Conservation (phyloP, 306 rosid genomes). For the Neltuma alba region DNA sequence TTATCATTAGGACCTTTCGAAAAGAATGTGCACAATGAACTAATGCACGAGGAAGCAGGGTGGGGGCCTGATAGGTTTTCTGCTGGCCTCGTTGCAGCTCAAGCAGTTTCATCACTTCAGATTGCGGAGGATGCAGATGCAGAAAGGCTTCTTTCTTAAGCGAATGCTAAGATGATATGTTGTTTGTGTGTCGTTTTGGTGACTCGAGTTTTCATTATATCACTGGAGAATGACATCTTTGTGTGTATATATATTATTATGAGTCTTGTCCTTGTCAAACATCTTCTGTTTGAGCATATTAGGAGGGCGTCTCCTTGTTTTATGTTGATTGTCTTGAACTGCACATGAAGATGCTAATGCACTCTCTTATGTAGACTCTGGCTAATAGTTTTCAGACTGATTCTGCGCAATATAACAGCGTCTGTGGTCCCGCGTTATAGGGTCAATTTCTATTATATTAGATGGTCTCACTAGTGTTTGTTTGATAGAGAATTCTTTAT, state of each 20-base stretch:
- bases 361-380: neutral
- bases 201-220: conserved; percentile 28
- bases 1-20: conserved; percentile 50
- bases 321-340: conserved; percentile 6
- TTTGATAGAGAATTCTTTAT: neutral
- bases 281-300: conserved; percentile 39
- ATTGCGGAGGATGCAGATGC: conserved; percentile 76
- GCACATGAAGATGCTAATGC: conserved; percentile 38
- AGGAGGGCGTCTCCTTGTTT: conserved; percentile 24
- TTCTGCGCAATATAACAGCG: conserved; percentile 19
- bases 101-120: conserved; percentile 88
- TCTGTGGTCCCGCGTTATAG: neutral
- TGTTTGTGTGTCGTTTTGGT: conserved; percentile 20
- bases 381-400: conserved; percentile 1
- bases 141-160: conserved; percentile 57
- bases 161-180: conserved; percentile 52
- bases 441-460: neutral
- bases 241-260: conserved; percentile 41
- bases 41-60: conserved; percentile 53
- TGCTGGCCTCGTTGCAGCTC: conserved; percentile 84
- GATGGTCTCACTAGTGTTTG: neutral
- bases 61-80: conserved; percentile 64
- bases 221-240: conserved; percentile 24
- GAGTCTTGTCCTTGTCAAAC: conserved; percentile 34
- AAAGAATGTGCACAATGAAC: conserved; percentile 42